These are phyloP conservation scores for Coniochaeta hoffmannii DNA, from an alignment of 2,329 filamentous ascomycete species.

Conservation along the genomic window DNA sequence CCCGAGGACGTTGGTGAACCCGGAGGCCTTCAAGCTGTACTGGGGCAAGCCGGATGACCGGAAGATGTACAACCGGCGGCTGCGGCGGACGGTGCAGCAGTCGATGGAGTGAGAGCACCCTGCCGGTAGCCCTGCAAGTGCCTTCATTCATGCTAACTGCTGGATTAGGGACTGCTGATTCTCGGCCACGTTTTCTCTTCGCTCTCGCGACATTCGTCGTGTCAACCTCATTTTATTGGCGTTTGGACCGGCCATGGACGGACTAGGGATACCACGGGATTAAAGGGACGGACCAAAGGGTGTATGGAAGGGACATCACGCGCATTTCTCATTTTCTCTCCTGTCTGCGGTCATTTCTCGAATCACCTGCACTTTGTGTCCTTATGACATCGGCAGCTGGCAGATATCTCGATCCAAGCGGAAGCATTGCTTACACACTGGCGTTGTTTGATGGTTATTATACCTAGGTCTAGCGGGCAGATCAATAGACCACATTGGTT, in stretches of 20 bases:
- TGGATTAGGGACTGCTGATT: neutral
- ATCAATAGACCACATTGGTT: no score
- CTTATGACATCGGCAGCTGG: neutral
- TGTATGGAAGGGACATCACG: neutral
- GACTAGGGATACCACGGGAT: neutral
- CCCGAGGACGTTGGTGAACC: constrained; percentile 78
- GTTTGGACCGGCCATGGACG: neutral
- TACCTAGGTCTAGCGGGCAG: no score
- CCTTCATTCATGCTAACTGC: neutral
- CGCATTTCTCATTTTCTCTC: neutral
- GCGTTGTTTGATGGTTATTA: neutral
- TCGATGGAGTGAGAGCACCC: constrained; percentile 50
- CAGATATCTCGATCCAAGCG: neutral
- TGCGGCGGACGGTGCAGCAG: constrained; percentile 69
- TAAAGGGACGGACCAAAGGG: no score
- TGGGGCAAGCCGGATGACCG: constrained; percentile 77
- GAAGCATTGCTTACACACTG: neutral
- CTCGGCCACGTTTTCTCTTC: neutral
- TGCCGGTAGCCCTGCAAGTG: neutral
- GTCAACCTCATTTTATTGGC: neutral
- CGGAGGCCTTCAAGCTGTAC: constrained; percentile 76
- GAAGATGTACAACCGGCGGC: constrained; percentile 74
- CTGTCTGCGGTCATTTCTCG: neutral
- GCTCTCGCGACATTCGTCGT: neutral
- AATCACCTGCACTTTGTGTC: neutral